These are phyloP conservation scores for Lentinula raphanica DNA, from an alignment of 768 basidiomycete genomes.

Conservation along the genomic window DNA sequence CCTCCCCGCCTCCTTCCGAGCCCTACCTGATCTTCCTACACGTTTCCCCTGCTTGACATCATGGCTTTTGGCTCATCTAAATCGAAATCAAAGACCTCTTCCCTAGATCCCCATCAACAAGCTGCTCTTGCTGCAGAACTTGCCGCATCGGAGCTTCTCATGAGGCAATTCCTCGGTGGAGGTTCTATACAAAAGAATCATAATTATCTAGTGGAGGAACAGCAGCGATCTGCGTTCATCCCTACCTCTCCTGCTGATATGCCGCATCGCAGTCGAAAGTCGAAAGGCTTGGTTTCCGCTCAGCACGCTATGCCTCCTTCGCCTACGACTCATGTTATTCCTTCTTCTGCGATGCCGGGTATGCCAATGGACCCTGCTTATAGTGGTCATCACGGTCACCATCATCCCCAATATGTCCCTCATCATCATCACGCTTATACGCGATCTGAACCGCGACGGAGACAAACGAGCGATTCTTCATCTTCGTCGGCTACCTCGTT, in stretches of 20 bases:
- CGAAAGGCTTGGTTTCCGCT: not conserved
- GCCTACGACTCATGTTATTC: not conserved
- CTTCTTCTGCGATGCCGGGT: not conserved
- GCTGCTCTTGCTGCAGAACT: not conserved
- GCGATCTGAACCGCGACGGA: not conserved
- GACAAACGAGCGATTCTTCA: not conserved
- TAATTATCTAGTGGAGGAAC: not conserved
- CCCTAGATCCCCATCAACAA: not conserved
- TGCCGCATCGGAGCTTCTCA: not conserved
- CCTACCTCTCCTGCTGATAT: not conserved
- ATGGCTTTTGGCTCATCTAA: conserved; percentile 3
- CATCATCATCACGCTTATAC: not conserved
- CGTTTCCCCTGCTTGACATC: not conserved
- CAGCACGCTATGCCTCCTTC: not conserved
- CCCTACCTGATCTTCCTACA: not conserved
- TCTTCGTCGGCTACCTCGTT: not conserved
- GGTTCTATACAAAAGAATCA: not conserved
- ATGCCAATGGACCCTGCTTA: not conserved
- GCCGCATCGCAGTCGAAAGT: not conserved
- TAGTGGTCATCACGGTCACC: not conserved
- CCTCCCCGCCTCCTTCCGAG: not conserved
- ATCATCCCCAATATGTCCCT: not conserved
- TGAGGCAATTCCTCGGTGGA: not conserved
- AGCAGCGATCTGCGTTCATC: not conserved
- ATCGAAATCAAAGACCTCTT: not conserved